Evolutionary conservation across 768 basidiomycete genomes (phyloP).

Genomic region (Steccherinum ochraceum): DNA sequence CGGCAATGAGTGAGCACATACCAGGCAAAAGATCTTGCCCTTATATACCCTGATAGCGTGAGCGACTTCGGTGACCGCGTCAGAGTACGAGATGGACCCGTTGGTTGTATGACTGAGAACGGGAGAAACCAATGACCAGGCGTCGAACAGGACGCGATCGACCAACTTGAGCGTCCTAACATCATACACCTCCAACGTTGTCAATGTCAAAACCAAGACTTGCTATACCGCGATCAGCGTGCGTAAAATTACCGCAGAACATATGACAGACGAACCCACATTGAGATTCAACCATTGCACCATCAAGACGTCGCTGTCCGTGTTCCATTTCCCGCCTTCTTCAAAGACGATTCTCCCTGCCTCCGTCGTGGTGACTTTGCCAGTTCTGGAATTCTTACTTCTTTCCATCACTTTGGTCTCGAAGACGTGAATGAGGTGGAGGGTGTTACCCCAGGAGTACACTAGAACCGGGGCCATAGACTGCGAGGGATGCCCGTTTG

Average conservation of each 20-base stretch:
- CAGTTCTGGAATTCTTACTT: constrained; percentile 46
- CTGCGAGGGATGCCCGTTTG: constrained; percentile 16
- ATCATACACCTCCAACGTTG: constrained; percentile 66
- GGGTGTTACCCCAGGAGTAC: constrained; percentile 74
- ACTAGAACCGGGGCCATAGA: constrained; percentile 60
- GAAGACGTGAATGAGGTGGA: constrained; percentile 61
- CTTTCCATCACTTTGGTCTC: constrained; percentile 51
- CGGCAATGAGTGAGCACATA: constrained; percentile 31
- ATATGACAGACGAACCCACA: constrained; percentile 52
- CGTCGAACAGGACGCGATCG: constrained; percentile 56
- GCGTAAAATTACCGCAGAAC: background rate
- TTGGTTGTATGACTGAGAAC: constrained; percentile 40
- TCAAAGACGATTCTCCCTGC: constrained; percentile 62
- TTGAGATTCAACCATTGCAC: constrained; percentile 85
- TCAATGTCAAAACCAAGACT: constrained; percentile 54
- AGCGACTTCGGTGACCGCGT: constrained; percentile 46
- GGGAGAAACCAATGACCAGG: constrained; percentile 49
- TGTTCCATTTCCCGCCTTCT: constrained; percentile 49
- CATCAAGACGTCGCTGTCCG: constrained; percentile 55
- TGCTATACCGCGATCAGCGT: constrained; percentile 40
- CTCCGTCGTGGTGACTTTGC: constrained; percentile 54
- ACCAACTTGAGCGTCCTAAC: constrained; percentile 46
- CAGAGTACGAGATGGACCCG: constrained; percentile 40
- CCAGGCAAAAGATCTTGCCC: constrained; percentile 86
- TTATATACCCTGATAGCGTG: constrained; percentile 81